Percentiles rank a stretch among this genome's conserved stretches.
Conservation (phyloP, 2,329 filamentous ascomycete species). For the Diaporthe citri region DNA sequence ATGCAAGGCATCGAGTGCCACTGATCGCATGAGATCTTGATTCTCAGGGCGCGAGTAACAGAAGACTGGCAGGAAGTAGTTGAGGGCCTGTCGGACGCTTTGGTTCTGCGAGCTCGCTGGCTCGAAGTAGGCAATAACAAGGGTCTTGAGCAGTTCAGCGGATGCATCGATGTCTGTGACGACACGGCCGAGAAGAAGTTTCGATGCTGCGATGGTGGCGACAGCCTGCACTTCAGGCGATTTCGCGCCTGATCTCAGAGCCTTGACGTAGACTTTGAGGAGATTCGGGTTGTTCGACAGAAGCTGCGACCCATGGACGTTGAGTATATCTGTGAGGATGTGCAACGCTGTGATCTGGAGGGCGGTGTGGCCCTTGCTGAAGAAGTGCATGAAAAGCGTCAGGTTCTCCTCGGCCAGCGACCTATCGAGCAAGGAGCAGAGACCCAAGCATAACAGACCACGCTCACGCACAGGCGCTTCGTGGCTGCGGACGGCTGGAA, state of each 20-base stretch:
- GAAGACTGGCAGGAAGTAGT: conserved; percentile 95
- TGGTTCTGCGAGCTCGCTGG: conserved; percentile 85
- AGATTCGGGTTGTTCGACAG: conserved; percentile 76
- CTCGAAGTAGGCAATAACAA: conserved; percentile 91
- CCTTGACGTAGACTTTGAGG: conserved; percentile 87
- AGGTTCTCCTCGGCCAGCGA: conserved; percentile 93
- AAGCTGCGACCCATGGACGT: conserved; percentile 86
- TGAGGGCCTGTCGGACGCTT: conserved; percentile 85
- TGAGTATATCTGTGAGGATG: conserved; percentile 92
- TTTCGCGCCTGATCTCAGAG: conserved; percentile 78
- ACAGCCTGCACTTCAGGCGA: conserved; percentile 82
- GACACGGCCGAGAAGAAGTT: conserved; percentile 84
- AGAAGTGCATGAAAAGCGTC: conserved; percentile 94
- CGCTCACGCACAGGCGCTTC: conserved; percentile 93
- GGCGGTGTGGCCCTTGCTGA: conserved; percentile 89
- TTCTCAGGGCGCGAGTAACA: conserved; percentile 88
- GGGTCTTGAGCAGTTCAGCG: conserved; percentile 83
- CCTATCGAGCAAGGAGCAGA: conserved; percentile 92
- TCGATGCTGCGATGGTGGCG: conserved; percentile 85
- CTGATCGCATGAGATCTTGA: conserved; percentile 81
- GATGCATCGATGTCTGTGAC: conserved; percentile 77
- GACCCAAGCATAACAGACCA: conserved; percentile 87
- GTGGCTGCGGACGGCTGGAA: conserved; percentile 93
- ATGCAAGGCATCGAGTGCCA: conserved; percentile 81
- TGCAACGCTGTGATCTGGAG: conserved; percentile 92